Percentiles rank a stretch among this genome's conserved stretches.
phyloP scores from a whole-genome alignment of 1,284 basidiomycete species.

The Rhodofomes roseus region DNA sequence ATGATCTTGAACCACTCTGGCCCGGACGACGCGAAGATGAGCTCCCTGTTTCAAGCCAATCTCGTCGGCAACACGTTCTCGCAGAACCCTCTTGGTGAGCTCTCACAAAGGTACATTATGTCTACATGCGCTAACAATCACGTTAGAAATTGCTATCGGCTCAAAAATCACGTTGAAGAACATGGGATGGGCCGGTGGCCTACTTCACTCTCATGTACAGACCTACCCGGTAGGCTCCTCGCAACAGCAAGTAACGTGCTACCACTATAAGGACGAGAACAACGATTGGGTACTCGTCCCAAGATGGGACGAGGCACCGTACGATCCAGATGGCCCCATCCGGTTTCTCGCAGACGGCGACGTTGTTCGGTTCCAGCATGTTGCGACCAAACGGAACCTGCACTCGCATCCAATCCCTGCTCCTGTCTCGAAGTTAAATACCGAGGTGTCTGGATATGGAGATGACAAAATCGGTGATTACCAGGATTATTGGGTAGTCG shows the following conservation, averaged over 20 bases:
- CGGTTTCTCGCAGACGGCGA: slow-evolving; percentile 78
- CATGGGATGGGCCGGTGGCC: slow-evolving; percentile 95
- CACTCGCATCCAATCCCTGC: slow-evolving; percentile 90
- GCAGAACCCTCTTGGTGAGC: slow-evolving; percentile 76
- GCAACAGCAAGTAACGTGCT: slow-evolving; percentile 98
- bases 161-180: slow-evolving; percentile 95
- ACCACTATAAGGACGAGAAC: slow-evolving; percentile 99
- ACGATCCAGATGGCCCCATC: slow-evolving; percentile 64
- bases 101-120: neutral
- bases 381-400: slow-evolving; percentile 83
- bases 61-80: slow-evolving; percentile 92
- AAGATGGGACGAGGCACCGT: slow-evolving; percentile 69
- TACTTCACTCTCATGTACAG: slow-evolving; percentile 96
- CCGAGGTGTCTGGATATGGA: slow-evolving; percentile 93
- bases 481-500: slow-evolving; percentile 91
- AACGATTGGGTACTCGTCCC: slow-evolving; percentile 90
- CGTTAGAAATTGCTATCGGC: slow-evolving; percentile 84
- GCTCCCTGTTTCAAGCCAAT: slow-evolving; percentile 97
- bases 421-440: slow-evolving; percentile 86
- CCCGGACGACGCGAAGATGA: slow-evolving; percentile 98
- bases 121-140: neutral
- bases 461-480: slow-evolving; percentile 83
- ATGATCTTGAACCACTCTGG: slow-evolving; percentile 91
- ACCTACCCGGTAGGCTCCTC: slow-evolving; percentile 89
- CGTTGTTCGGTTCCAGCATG: slow-evolving; percentile 79